Conservation (phyloP, 176 grass and related monocot genomes). For the Elymus sibiricus region DNA sequence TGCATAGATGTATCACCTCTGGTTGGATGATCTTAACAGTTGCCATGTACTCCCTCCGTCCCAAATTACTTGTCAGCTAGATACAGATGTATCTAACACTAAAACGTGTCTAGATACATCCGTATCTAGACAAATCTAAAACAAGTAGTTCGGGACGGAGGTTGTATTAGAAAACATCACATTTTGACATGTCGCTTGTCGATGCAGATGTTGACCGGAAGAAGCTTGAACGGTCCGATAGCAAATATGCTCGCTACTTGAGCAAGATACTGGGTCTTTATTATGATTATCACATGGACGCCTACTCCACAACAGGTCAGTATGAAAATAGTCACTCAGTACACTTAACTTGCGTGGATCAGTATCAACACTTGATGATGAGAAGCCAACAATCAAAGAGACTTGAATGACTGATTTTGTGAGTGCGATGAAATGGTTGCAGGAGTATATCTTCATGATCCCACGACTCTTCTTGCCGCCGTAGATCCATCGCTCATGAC, state of each 20-base stretch:
- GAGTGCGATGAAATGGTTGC: slow-evolving; percentile 28
- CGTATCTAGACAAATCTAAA: no score
- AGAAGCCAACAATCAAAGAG: not conserved
- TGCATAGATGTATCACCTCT: not conserved
- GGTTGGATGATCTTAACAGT: not conserved
- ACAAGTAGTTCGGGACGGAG: no score
- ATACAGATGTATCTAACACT: no score
- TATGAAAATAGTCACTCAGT: not conserved
- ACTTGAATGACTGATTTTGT: not conserved
- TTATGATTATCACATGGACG: slow-evolving; percentile 73
- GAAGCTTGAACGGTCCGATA: slow-evolving; percentile 58
- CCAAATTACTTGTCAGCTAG: no score
- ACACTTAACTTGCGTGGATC: not conserved
- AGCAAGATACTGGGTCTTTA: slow-evolving; percentile 83
- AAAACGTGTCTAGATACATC: no score
- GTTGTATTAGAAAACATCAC: not conserved
- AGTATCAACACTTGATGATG: not conserved
- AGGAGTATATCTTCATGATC: slow-evolving; percentile 96
- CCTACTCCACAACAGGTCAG: slow-evolving; percentile 70
- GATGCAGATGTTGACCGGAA: slow-evolving; percentile 59
- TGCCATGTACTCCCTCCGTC: no score
- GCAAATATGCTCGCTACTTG: slow-evolving; percentile 79
- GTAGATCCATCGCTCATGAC: slow-evolving; percentile 84
- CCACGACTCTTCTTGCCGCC: slow-evolving; percentile 68
- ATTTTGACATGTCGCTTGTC: not conserved